Conservation (phyloP, 805 yeast species). For the Lipomyces starkeyi region DNA sequence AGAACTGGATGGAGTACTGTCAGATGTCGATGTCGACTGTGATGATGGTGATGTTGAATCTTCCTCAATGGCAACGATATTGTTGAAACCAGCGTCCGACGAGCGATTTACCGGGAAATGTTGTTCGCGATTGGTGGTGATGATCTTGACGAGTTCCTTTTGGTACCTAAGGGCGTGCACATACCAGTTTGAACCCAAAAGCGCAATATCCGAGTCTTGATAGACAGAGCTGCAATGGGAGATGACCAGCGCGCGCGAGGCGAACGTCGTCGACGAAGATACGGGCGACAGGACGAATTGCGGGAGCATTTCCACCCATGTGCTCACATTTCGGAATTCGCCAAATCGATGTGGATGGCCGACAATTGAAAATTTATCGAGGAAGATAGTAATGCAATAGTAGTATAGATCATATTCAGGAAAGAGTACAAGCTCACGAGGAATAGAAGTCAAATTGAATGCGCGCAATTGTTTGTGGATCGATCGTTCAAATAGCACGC, state of each 20-base stretch:
- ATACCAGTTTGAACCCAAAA: conserved; percentile 15
- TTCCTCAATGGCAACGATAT: not conserved
- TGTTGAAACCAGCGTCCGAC: not conserved
- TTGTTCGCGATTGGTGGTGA: not conserved
- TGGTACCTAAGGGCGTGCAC: conserved; percentile 18
- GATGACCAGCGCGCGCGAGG: conserved; percentile 25
- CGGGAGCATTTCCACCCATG: conserved; percentile 19
- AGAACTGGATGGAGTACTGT: not conserved
- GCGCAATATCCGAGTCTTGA: conserved; percentile 11
- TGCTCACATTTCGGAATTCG: not conserved
- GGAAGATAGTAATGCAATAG: conserved; percentile 13
- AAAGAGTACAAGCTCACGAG: conserved; percentile 15
- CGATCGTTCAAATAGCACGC: not conserved
- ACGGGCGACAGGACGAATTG: conserved; percentile 16
- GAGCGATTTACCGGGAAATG: not conserved
- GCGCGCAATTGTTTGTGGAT: conserved; percentile 2
- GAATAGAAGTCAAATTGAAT: conserved; percentile 12
- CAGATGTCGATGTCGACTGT: conserved; percentile 5
- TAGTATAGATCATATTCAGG: conserved; percentile 21
- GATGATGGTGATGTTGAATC: not conserved
- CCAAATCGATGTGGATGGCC: not conserved
- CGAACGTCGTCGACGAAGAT: conserved; percentile 17
- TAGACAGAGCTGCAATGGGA: conserved; percentile 3
- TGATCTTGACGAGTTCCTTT: conserved; percentile 5
- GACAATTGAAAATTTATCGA: conserved; percentile 6